These are phyloP conservation scores for Botryosphaeria dothidea DNA, from an alignment of 2,329 filamentous ascomycete genomes.

Conservation along the genomic window DNA sequence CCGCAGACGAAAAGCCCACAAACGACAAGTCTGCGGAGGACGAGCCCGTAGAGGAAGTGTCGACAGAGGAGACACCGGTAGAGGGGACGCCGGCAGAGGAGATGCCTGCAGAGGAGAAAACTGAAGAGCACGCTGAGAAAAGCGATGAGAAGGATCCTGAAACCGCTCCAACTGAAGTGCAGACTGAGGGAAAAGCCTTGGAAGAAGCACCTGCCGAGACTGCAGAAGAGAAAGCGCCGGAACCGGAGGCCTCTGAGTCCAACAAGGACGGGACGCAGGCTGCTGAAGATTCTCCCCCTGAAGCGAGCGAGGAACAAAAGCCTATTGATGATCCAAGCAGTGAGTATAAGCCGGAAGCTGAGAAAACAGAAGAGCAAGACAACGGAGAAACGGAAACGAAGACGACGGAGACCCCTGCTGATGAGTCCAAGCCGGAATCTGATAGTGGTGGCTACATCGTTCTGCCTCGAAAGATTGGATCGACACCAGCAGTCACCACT, in stretches of 20 bases:
- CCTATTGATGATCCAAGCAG: neutral
- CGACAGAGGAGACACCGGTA: no score
- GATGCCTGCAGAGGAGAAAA: neutral
- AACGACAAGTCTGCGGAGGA: no score
- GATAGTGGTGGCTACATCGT: slow-evolving; percentile 7
- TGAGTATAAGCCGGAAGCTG: neutral
- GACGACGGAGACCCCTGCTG: neutral
- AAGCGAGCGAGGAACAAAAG: neutral
- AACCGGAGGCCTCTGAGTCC: no score
- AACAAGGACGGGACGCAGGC: no score
- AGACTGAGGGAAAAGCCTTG: no score
- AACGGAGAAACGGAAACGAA: neutral
- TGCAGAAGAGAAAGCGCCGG: neutral
- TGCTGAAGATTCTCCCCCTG: no score
- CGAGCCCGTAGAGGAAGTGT: no score
- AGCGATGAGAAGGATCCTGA: neutral
- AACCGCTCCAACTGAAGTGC: no score
- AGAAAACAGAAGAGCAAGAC: neutral
- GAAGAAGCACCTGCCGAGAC: no score
- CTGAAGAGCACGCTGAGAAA: neutral
- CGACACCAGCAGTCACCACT: neutral
- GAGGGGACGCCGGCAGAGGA: no score
- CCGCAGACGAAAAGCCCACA: no score
- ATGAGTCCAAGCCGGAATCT: neutral
- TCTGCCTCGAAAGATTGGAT: slow-evolving; percentile 4